These are phyloP conservation scores for Quercus mongolica DNA, from an alignment of 306 rosid species.

Conservation along the genomic window DNA sequence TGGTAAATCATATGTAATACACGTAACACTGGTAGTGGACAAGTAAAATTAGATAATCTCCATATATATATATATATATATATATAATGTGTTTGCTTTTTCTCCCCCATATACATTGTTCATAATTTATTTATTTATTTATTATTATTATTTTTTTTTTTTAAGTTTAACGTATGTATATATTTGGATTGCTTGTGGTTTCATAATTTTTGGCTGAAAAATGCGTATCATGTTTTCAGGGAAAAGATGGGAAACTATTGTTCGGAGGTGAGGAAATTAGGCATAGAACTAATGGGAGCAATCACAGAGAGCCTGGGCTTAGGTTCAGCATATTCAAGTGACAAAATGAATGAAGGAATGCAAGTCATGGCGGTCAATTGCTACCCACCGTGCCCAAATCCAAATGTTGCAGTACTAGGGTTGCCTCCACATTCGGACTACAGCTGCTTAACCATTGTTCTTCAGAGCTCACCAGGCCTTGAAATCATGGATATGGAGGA, in stretches of 20 bases:
- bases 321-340: conserved; percentile 25
- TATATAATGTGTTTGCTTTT: no score
- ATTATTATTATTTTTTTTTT: no score
- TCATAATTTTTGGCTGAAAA: background rate
- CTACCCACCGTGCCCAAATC: conserved; percentile 52
- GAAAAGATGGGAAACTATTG: conserved; percentile 50
- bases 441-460: conserved; percentile 45
- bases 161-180: no score
- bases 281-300: conserved; percentile 30
- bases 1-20: no score
- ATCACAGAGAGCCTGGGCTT: conserved; percentile 47
- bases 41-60: no score
- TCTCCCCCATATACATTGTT: background rate
- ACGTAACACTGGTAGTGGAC: no score
- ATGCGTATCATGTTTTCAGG: conserved; percentile 5
- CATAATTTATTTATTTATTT: background rate
- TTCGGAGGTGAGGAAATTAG: conserved; percentile 40
- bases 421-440: conserved; percentile 59
- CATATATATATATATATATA: no score
- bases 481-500: conserved; percentile 29
- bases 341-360: conserved; percentile 38
- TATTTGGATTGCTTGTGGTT: no score
- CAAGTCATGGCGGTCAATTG: conserved; percentile 51
- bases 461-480: conserved; percentile 33
- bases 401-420: conserved; percentile 33